These are phyloP conservation scores for Nakaseomyces bracarensis DNA, from an alignment of 1,139 yeast genomes.

Conservation along the genomic window DNA sequence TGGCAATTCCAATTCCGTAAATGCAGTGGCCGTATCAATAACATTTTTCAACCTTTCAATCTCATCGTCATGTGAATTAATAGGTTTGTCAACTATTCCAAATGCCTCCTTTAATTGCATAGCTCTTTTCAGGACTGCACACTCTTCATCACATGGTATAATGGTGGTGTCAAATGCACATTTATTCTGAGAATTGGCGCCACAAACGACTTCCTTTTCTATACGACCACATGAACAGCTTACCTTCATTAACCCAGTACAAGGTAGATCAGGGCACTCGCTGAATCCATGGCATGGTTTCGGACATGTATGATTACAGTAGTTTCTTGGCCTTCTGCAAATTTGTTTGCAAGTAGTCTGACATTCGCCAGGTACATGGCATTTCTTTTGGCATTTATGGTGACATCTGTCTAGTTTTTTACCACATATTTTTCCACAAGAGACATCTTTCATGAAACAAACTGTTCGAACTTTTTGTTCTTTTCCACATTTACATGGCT, in stretches of 20 bases:
- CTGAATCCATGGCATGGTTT: slow-evolving; percentile 57
- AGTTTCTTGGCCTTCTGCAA: slow-evolving; percentile 44
- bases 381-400: slow-evolving; percentile 58
- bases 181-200: slow-evolving; percentile 35
- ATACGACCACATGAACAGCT: slow-evolving; percentile 61
- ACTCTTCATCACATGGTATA: slow-evolving; percentile 62
- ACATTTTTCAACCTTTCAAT: slow-evolving; percentile 13
- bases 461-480: slow-evolving; percentile 48
- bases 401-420: slow-evolving; percentile 50
- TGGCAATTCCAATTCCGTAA: slow-evolving; percentile 28
- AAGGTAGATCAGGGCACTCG: slow-evolving; percentile 43
- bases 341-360: slow-evolving; percentile 42
- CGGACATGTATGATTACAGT: slow-evolving; percentile 60
- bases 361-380: slow-evolving; percentile 35
- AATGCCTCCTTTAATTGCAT: slow-evolving; percentile 58
- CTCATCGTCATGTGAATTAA: slow-evolving; percentile 15
- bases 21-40: slow-evolving; percentile 16
- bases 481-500: slow-evolving; percentile 66
- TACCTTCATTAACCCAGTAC: slow-evolving; percentile 45
- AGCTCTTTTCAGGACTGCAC: slow-evolving; percentile 55
- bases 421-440: slow-evolving; percentile 66
- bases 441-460: slow-evolving; percentile 59
- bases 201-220: slow-evolving; percentile 43
- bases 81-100: slow-evolving; percentile 22
- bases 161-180: slow-evolving; percentile 23